Evolutionary conservation across 495 filamentous ascomycete genomes (phyloP), one percentile per base, ranked within the genome.

Genomic region (Penicillium pancosmium): DNA sequence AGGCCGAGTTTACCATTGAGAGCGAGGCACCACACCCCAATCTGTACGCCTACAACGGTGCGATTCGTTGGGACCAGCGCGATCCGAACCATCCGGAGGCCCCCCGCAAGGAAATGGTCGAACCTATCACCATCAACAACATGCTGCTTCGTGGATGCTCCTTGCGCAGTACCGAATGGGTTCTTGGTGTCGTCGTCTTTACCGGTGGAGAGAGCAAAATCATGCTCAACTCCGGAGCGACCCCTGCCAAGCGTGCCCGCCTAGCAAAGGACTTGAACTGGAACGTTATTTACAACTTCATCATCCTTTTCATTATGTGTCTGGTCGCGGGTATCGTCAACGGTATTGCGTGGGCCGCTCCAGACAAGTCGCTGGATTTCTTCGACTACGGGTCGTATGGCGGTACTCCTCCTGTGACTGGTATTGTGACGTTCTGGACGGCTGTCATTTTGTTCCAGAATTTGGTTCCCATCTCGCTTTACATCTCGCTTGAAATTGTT

Each of bases 161-260:
- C 63, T 76, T 99, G 8, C 87, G 92, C 50, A 99, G 98, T 73
- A 99, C 95, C 5, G 91, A 98, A 67, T 99, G 95, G 95, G 82
- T 90, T 52, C 84, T 99, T 27, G 95, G 93, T 56, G 82, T 99
- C n/a, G 95, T 98, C 49, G 78, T 96, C 38, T 99, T 96, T 79
- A 99, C 95, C 23, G 95, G 95, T 40, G 88, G 90, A 64, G 95
- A 99, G 66, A 97, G 95, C 19, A 99, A 98, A 78, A 98, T 98
- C 72, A 99, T 99, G 95, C 88, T 97, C 76, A 99, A 99, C 71
- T 88, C 95, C 11, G 95, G 95, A 54, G 90, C 91, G 48, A 98
- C 95, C n/a, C 95, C 95, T 9, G 95, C 86, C 62, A 99, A 99
- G 76, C 88, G 93, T 60, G 84, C 95, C 44, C 86, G 90, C 49